These are phyloP conservation scores for Pseudomassariella vexata DNA, from an alignment of 2,329 filamentous ascomycete species.

Conservation along the genomic window DNA sequence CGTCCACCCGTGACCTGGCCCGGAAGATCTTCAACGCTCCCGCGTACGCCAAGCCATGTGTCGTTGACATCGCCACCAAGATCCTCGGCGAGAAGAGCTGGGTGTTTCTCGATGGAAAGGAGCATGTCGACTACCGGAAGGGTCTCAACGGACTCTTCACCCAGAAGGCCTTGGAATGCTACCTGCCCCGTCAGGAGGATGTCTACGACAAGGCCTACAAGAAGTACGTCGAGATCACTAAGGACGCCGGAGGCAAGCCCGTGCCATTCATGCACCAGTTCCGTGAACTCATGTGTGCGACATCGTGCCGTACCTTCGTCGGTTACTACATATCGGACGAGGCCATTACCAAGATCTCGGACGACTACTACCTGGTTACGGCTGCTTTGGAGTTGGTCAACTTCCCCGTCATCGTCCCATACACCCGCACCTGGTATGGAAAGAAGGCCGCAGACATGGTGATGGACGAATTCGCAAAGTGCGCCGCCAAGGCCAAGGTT, in stretches of 20 bases:
- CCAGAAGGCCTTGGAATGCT: conserved; percentile 76
- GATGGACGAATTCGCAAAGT: conserved; percentile 81
- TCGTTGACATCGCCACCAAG: conserved; percentile 91
- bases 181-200: conserved; percentile 88
- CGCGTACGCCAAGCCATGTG: conserved; percentile 85
- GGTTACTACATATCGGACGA: conserved; percentile 92
- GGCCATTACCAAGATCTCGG: conserved; percentile 86
- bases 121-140: conserved; percentile 95
- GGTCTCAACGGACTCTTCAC: conserved; percentile 94
- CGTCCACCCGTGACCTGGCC: conserved; percentile 88
- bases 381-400: conserved; percentile 95
- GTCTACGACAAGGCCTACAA: conserved; percentile 86
- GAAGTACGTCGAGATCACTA: conserved; percentile 69
- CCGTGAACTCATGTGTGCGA: conserved; percentile 89
- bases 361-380: conserved; percentile 96
- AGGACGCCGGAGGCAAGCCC: conserved; percentile 65
- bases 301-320: conserved; percentile 95
- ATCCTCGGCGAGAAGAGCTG: conserved; percentile 88
- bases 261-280: conserved; percentile 86
- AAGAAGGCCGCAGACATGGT: conserved; percentile 95
- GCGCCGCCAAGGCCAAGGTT: conserved; percentile 87
- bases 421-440: conserved; percentile 93
- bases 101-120: conserved; percentile 95
- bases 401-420: conserved; percentile 94
- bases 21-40: conserved; percentile 97